phyloP scores from a whole-genome alignment of 2,329 filamentous ascomycete species.

The Sporothrix variecibatus region DNA sequence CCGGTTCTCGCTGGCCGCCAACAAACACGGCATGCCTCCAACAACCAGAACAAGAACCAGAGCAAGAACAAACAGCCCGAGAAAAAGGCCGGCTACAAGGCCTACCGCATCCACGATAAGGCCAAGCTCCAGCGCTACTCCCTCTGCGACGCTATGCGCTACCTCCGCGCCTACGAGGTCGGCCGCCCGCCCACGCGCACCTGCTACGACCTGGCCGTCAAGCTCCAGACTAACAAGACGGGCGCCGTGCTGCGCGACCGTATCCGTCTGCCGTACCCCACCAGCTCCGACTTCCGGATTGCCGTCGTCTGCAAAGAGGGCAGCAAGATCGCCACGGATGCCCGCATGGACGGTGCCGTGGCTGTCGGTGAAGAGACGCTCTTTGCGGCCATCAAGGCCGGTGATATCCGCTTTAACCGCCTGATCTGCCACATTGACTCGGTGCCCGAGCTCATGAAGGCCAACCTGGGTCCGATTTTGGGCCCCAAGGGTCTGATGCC shows the following conservation, averaged over 20 bases:
- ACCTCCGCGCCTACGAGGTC: conserved; percentile 90
- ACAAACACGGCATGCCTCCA: conserved; percentile 43
- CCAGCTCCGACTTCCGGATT: conserved; percentile 84
- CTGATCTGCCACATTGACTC: conserved; percentile 83
- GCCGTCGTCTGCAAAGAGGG: conserved; percentile 88
- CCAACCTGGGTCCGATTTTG: conserved; percentile 75
- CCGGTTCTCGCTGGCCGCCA: conserved; percentile 48
- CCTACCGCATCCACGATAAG: conserved; percentile 66
- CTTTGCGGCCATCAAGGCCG: conserved; percentile 73
- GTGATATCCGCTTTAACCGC: conserved; percentile 82
- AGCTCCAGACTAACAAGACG: conserved; percentile 79
- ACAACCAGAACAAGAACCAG: not conserved
- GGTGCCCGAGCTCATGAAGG: conserved; percentile 76
- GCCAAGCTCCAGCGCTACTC: conserved; percentile 72
- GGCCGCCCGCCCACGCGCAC: conserved; percentile 69
- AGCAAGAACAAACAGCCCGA: conserved; percentile 48
- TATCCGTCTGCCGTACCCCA: conserved; percentile 83
- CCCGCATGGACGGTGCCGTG: conserved; percentile 74
- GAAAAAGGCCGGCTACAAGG: conserved; percentile 64
- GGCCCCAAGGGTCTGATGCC: conserved; percentile 94
- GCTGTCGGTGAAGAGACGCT: conserved; percentile 84
- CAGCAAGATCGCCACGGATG: conserved; percentile 71
- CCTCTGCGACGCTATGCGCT: conserved; percentile 93
- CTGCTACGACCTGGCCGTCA: conserved; percentile 90
- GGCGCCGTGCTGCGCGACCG: conserved; percentile 85